These are phyloP conservation scores for Saturnispora dispora DNA, from an alignment of 805 yeast species.

Conservation along the genomic window DNA sequence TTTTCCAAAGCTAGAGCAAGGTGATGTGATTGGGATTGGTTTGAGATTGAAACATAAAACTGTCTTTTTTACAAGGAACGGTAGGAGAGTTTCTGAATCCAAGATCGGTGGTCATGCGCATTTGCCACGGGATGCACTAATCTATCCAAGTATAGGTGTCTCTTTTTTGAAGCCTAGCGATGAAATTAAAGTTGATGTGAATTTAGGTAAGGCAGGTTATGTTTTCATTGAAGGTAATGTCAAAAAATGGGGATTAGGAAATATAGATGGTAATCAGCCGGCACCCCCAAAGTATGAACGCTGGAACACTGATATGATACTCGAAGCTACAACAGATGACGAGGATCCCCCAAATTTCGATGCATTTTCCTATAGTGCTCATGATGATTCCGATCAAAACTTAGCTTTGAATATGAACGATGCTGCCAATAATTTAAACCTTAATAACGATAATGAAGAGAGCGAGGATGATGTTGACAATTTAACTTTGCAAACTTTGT, in stretches of 20 bases:
- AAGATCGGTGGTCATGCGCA: slow-evolving; percentile 71
- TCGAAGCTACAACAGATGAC: slow-evolving; percentile 50
- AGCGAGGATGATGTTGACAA: slow-evolving; percentile 16
- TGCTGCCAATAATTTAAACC: slow-evolving; percentile 1
- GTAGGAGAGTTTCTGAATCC: slow-evolving; percentile 77
- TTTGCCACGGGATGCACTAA: slow-evolving; percentile 57
- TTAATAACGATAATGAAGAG: neutral
- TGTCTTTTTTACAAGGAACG: slow-evolving; percentile 88
- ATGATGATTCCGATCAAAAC: slow-evolving; percentile 26
- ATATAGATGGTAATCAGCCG: slow-evolving; percentile 74
- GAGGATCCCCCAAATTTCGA: slow-evolving; percentile 50
- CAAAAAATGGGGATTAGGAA: slow-evolving; percentile 94
- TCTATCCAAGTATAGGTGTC: slow-evolving; percentile 89
- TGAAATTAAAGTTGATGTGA: slow-evolving; percentile 75
- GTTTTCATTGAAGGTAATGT: slow-evolving; percentile 90
- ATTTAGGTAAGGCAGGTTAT: slow-evolving; percentile 85
- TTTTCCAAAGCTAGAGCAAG: slow-evolving; percentile 57
- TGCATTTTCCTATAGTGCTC: slow-evolving; percentile 27
- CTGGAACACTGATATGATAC: slow-evolving; percentile 65
- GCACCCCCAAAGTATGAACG: slow-evolving; percentile 92
- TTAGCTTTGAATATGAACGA: neutral
- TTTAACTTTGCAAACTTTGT: slow-evolving; percentile 23
- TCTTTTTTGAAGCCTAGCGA: slow-evolving; percentile 27
- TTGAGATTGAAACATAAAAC: slow-evolving; percentile 76
- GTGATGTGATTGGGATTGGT: slow-evolving; percentile 93